These are phyloP conservation scores for Phytopythium boreale DNA, from an alignment of 352 stramenopile genomes.

Conservation along the genomic window DNA sequence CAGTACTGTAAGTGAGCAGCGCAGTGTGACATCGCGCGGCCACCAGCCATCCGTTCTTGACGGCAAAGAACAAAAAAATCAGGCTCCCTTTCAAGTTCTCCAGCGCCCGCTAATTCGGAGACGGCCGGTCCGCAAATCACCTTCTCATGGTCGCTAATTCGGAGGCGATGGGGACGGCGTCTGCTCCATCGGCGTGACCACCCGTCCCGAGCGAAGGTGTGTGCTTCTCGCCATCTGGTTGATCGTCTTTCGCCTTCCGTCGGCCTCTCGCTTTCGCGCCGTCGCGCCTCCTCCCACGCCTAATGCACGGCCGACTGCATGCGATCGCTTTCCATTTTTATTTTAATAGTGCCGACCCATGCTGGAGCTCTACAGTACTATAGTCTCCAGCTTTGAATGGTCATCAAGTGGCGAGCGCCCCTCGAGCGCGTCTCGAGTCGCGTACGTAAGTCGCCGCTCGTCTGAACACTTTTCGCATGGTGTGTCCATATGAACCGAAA, in stretches of 20 bases:
- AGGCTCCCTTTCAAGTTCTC: neutral
- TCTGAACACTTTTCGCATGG: neutral
- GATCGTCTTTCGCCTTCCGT: neutral
- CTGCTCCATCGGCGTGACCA: neutral
- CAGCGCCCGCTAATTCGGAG: neutral
- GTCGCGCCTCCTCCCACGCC: neutral
- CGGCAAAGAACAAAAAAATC: conserved; percentile 3
- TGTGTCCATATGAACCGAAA: neutral
- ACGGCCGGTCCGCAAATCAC: neutral
- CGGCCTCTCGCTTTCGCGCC: conserved; percentile 1
- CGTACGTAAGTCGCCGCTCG: neutral
- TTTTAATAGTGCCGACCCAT: too few relatives aligned
- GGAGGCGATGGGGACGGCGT: neutral
- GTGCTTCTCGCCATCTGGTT: neutral
- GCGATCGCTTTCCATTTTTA: neutral
- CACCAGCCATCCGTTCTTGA: neutral
- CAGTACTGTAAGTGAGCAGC: neutral
- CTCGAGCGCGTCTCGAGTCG: neutral
- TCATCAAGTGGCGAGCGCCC: neutral
- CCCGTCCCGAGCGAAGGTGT: neutral
- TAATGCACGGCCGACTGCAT: neutral
- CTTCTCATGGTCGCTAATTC: neutral
- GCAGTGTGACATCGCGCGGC: neutral
- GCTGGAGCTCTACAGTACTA: too few relatives aligned
- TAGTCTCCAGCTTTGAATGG: too few relatives aligned